phyloP scores from a whole-genome alignment of 176 grass and related monocot genomes.

The Eleusine indica region DNA sequence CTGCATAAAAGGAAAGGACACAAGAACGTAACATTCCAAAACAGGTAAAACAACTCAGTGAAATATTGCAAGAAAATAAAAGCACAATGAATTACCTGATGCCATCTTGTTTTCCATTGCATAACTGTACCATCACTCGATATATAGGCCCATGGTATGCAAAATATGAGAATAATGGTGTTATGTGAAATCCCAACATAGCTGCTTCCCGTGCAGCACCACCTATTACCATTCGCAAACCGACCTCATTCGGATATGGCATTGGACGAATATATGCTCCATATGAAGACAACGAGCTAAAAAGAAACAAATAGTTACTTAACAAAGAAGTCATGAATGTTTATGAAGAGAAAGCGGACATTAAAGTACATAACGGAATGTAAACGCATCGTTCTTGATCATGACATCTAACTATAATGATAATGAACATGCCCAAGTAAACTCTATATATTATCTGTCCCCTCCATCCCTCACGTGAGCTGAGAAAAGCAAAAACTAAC shows the following conservation, averaged over 20 bases:
- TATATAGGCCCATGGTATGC: conserved; percentile 82
- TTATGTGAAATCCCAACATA: conserved; percentile 81
- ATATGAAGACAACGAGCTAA: conserved; percentile 90
- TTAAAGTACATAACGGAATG: conserved; percentile 10
- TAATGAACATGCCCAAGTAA: background rate
- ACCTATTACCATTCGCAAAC: conserved; percentile 97
- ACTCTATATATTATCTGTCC: background rate
- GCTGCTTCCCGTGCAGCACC: conserved; percentile 80
- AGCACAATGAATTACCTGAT: conserved; percentile 56
- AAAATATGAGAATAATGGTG: conserved; percentile 88
- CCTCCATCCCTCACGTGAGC: background rate
- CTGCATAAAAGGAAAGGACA: conserved; percentile 50
- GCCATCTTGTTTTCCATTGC: conserved; percentile 61
- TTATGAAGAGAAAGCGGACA: background rate
- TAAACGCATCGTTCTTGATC: background rate
- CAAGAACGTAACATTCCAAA: conserved; percentile 29
- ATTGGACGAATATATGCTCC: conserved; percentile 90
- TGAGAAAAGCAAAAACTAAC: background rate
- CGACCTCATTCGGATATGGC: conserved; percentile 91
- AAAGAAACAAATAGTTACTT: conserved; percentile 45
- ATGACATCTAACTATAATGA: conserved; percentile 9
- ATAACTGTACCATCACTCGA: conserved; percentile 72
- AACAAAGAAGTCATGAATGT: background rate
- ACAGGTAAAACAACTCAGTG: background rate
- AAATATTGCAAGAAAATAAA: conserved; percentile 12